Base-by-base conservation (phyloP, 257 asterid genomes). In the Forsythia viridissima region DNA sequence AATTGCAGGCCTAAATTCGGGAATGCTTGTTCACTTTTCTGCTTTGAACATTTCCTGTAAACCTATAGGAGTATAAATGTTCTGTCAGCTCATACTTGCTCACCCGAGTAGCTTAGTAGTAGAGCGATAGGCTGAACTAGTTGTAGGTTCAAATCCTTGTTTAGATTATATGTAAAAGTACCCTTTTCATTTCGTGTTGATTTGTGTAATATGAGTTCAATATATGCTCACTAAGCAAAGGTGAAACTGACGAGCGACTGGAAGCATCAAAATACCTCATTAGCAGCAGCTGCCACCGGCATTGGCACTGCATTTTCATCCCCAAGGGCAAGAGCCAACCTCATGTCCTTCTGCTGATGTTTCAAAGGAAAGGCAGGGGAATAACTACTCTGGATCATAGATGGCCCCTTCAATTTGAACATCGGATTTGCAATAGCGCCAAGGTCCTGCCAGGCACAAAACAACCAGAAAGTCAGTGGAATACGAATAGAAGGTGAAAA, bases 261-360 rank as follows among this genome's bases (percentile, higher is more conserved):
- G 13, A 44, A 44, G 15, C 51, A 51, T 15, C 59, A 51, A 15
- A 12, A 16, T 78, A 89, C 98, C 97, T 95, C 99, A 65, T 93
- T 95, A 70, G 99, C 92, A 82, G 98, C 98, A 73, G 98, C 98
- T 11, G 99, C 99, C 3, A 95, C 90, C 15, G 99, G 99, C 99
- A 93, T 95, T 70, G 99, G 74, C 74, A 95, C 96, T 0, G 92
- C 86, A 80, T 85, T 89, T 87, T 93, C 97, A 71, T 95, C 98
- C 66, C 99, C 99, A 34, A 95, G 97, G 59, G 99, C 92, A 40
- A 95, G 90, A 78, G 99, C 99, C 86, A 95, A 75, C 82, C 99
- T 95, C 97, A 95, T 95, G 80, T 95, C 99, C 85, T 95, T 95
- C 87, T 95, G 99, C 83, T 95, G 99, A 81, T 95, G 99, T 84